Percentiles rank a stretch among this genome's conserved stretches.
Conservation (phyloP, 2,329 filamentous ascomycete genomes). For the Fonsecaea erecta region DNA sequence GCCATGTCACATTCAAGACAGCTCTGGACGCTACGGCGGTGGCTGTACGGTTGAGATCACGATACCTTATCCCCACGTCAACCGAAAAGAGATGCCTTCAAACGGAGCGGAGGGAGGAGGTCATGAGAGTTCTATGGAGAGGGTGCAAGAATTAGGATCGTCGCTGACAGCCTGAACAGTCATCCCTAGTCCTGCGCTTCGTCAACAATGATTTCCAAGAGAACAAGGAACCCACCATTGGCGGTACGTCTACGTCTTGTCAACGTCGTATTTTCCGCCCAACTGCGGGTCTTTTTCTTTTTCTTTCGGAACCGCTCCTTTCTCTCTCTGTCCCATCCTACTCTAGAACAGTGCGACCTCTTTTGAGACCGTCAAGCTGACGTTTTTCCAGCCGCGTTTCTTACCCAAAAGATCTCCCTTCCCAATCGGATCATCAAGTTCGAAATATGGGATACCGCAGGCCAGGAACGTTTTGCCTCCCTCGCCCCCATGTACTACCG, state of each 20-base stretch:
- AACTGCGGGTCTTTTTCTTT: neutral
- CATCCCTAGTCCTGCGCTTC: conserved; percentile 94
- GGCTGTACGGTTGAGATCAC: conserved; percentile 27
- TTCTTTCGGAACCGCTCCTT: neutral
- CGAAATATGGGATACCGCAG: conserved; percentile 97
- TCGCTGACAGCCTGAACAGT: conserved; percentile 61
- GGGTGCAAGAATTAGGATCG: neutral
- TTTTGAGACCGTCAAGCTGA: conserved; percentile 12
- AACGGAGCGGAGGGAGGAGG: neutral
- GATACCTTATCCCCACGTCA: conserved; percentile 30
- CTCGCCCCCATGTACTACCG: conserved; percentile 99
- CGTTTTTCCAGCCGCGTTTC: conserved; percentile 74
- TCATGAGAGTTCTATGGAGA: conserved; percentile 4
- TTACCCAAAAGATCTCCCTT: conserved; percentile 97
- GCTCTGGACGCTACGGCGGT: conserved; percentile 3
- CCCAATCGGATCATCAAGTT: conserved; percentile 87
- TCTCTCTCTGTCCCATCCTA: too few species aligned
- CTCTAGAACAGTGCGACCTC: neutral
- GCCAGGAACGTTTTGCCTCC: conserved; percentile 95
- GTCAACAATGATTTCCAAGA: conserved; percentile 99
- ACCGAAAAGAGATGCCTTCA: neutral
- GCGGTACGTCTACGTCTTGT: conserved; percentile 64
- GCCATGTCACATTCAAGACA: conserved; percentile 12
- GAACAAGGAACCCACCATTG: conserved; percentile 99
- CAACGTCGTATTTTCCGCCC: neutral